phyloP scores from a whole-genome alignment of 345 rosid species.

The Citrus unshiu region DNA sequence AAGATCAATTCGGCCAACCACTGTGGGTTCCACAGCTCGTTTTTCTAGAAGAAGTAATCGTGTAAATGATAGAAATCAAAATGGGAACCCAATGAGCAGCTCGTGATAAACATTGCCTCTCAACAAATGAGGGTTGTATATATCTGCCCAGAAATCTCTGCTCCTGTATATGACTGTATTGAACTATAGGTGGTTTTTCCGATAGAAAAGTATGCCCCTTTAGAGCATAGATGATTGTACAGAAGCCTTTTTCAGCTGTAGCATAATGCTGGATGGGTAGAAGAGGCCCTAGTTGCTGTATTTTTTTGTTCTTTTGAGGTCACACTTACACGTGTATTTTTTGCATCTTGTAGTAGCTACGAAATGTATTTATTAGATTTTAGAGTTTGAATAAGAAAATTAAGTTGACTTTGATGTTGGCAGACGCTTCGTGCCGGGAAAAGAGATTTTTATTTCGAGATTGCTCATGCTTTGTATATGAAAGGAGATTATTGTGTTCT shows the following conservation, averaged over 20 bases:
- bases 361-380: not conserved
- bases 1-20: constrained; percentile 61
- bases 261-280: not conserved
- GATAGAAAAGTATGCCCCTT: not conserved
- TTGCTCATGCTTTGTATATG: not conserved
- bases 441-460: not conserved
- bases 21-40: constrained; percentile 80
- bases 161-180: not conserved
- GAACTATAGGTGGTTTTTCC: not conserved
- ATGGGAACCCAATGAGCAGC: not conserved
- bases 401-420: not conserved
- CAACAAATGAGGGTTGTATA: constrained; percentile 1
- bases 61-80: not conserved
- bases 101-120: not conserved
- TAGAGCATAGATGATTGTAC: not conserved
- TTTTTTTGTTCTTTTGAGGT: constrained; percentile 14
- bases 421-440: not conserved
- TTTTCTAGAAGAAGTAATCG: constrained; percentile 24
- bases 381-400: not conserved
- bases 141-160: not conserved
- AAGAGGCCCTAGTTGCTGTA: not conserved
- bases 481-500: not conserved
- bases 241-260: constrained; percentile 11
- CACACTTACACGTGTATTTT: not conserved
- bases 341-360: not conserved